These are phyloP conservation scores for Athelia psychrophila DNA, from an alignment of 1,284 basidiomycete genomes.

Conservation along the genomic window DNA sequence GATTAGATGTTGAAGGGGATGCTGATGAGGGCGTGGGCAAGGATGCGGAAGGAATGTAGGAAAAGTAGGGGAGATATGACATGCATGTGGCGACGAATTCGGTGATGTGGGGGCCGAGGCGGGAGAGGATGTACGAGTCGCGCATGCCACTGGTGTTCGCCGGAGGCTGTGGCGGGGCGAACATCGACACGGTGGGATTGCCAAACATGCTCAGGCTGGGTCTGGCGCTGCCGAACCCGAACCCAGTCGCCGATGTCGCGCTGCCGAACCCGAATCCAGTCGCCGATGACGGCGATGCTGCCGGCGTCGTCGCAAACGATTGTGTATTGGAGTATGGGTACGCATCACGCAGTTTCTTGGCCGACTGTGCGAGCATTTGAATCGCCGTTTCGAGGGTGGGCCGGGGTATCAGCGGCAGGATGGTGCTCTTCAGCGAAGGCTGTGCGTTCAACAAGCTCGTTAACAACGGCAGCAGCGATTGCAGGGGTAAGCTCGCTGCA, in stretches of 20 bases:
- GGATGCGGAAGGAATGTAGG: conserved; percentile 41
- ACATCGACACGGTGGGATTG: conserved; percentile 13
- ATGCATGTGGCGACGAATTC: conserved; percentile 73
- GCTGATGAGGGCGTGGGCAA: conserved; percentile 19
- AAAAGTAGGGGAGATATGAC: conserved; percentile 82
- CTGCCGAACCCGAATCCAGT: conserved; percentile 49
- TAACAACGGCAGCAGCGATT: conserved; percentile 70
- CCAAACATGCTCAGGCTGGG: conserved; percentile 11
- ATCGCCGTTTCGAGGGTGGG: conserved; percentile 72
- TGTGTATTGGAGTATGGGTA: conserved; percentile 70
- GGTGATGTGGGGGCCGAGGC: conserved; percentile 68
- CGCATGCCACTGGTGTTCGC: conserved; percentile 53
- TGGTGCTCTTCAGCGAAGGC: conserved; percentile 62
- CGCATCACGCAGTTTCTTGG: conserved; percentile 71
- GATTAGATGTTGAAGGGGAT: conserved; percentile 28
- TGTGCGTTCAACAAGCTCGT: conserved; percentile 61
- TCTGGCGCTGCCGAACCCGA: conserved; percentile 11
- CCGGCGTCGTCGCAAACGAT: conserved; percentile 25
- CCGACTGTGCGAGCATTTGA: conserved; percentile 62
- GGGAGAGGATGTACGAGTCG: conserved; percentile 70
- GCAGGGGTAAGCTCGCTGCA: conserved; percentile 67
- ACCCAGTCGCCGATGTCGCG: conserved; percentile 21
- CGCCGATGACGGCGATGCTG: conserved; percentile 14
- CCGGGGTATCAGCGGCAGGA: conserved; percentile 74
- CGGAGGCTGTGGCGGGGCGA: conserved; percentile 16